Base-by-base conservation (phyloP, 2,329 filamentous ascomycete species). In the Hymenoscyphus fraxineus region DNA sequence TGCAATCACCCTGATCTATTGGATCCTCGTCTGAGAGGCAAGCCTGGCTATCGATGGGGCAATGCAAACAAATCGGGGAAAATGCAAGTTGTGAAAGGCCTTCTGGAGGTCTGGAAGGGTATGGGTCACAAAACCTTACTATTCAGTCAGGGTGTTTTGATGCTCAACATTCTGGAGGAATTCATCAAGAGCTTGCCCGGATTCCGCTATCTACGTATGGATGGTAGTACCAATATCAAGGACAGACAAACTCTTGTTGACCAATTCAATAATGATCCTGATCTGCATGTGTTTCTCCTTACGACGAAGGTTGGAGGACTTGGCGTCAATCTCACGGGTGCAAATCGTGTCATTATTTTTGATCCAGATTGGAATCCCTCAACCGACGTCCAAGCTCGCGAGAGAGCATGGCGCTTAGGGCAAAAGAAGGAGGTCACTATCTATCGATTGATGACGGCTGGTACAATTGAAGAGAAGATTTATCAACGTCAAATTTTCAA, bases 321-420 rank as follows among this genome's bases (percentile, higher is more conserved):
- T 15, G 95, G 95, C 6, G 90, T 97, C 58, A 99, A 99, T 70
- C 80, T 99, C 27, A 99, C 95, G 0, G 95, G 95, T 7, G 95
- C 95, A 5, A 92, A 97, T 74, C 88, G 95, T 40, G 94, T 99
- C 68, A 97, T 99, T 74, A 98, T 99, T 62, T 99, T 95, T 74
- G 96, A 99, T 73, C 96, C 95, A 0, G 95, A 99, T 75, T 99
- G 95, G 95, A 98, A 98, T 72, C 95, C 94, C 1, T 97, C 94
- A 0, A 98, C 94, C 0, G 95, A 99, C 74, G 83, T 97, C 32
- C 95, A 99, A 78, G 95, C 95, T 16, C 88, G 95, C 58, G 95
- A 99, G 77, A 86, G 95, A 73, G 95, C 96, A 6, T 99, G 95
- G 95, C 88, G 95, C 64, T 80, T 99, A 1, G 95, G 95, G 0